These are phyloP conservation scores for Phytophthora pisi DNA, from an alignment of 352 stramenopile genomes.

Conservation along the genomic window DNA sequence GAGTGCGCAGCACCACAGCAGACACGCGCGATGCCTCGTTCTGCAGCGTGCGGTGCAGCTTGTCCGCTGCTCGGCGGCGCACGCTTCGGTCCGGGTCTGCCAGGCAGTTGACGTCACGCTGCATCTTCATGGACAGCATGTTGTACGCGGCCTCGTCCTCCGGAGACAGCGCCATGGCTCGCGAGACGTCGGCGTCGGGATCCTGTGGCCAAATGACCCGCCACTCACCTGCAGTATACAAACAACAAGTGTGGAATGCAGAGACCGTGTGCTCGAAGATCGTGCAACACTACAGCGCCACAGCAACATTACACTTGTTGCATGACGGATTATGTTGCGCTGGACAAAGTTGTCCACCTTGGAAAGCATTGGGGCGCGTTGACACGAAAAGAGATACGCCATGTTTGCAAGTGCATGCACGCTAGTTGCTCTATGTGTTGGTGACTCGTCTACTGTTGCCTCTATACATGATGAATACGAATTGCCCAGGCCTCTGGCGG, in stretches of 20 bases:
- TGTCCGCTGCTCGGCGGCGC: constrained; percentile 74
- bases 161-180: constrained; percentile 48
- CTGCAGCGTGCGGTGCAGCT: constrained; percentile 61
- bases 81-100: constrained; percentile 70
- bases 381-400: neutral
- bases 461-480: constrained; percentile 44
- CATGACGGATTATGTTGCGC: neutral
- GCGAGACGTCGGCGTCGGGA: constrained; percentile 5
- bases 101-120: constrained; percentile 86
- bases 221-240: constrained; percentile 21
- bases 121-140: constrained; percentile 79
- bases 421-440: constrained; percentile 29
- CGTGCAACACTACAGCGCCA: constrained; percentile 19
- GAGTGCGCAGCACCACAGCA: constrained; percentile 40
- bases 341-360: neutral
- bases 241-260: constrained; percentile 21
- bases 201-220: constrained; percentile 25
- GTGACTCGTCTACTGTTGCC: constrained; percentile 26
- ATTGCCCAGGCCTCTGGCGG: constrained; percentile 15
- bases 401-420: constrained; percentile 23
- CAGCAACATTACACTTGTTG: constrained; percentile 4
- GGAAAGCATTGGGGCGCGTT: too few relatives aligned
- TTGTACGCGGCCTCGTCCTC: constrained; percentile 61
- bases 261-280: constrained; percentile 26
- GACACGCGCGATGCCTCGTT: constrained; percentile 49